A percentile compares a stretch with the other conserved stretches of the same genome.
Evolutionary conservation across 768 basidiomycete genomes (phyloP).

Genomic region (Suillus decipiens): DNA sequence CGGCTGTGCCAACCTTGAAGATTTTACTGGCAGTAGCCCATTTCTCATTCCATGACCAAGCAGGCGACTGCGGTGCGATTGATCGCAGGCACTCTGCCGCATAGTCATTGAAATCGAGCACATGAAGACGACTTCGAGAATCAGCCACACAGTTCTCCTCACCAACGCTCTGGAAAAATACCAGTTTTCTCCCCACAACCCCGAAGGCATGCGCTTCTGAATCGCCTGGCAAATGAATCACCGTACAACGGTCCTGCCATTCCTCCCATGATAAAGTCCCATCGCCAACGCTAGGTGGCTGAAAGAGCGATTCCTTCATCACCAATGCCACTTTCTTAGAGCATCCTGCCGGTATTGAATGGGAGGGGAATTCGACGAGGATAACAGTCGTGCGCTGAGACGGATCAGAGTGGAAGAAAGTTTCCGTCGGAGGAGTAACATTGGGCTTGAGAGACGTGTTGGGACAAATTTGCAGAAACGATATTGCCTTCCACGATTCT

Average conservation of each 20-base stretch:
- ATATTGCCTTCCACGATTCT: slow-evolving; percentile 46
- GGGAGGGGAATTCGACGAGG: slow-evolving; percentile 44
- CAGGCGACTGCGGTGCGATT: slow-evolving; percentile 26
- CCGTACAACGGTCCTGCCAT: slow-evolving; percentile 46
- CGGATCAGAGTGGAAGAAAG: slow-evolving; percentile 61
- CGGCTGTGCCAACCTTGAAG: slow-evolving; percentile 26
- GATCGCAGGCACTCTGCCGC: slow-evolving; percentile 28
- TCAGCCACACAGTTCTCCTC: slow-evolving; percentile 16
- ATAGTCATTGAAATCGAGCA: slow-evolving; percentile 32
- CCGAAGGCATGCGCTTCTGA: slow-evolving; percentile 27
- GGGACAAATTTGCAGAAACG: slow-evolving; percentile 47
- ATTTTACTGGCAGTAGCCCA: slow-evolving; percentile 31
- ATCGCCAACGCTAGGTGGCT: slow-evolving; percentile 43
- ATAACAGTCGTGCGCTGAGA: slow-evolving; percentile 47
- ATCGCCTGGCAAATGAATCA: slow-evolving; percentile 34
- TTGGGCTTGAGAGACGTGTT: slow-evolving; percentile 47
- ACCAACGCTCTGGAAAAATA: slow-evolving; percentile 32
- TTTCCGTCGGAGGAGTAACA: slow-evolving; percentile 37
- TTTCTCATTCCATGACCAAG: slow-evolving; percentile 34
- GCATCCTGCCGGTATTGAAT: slow-evolving; percentile 35
- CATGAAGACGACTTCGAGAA: slow-evolving; percentile 27
- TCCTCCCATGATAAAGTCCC: slow-evolving; percentile 53
- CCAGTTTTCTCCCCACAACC: slow-evolving; percentile 31
- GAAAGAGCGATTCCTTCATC: slow-evolving; percentile 55
- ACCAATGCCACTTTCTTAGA: slow-evolving; percentile 49